phyloP scores from a whole-genome alignment of 495 filamentous ascomycete species.

The Penicillium manginii region DNA sequence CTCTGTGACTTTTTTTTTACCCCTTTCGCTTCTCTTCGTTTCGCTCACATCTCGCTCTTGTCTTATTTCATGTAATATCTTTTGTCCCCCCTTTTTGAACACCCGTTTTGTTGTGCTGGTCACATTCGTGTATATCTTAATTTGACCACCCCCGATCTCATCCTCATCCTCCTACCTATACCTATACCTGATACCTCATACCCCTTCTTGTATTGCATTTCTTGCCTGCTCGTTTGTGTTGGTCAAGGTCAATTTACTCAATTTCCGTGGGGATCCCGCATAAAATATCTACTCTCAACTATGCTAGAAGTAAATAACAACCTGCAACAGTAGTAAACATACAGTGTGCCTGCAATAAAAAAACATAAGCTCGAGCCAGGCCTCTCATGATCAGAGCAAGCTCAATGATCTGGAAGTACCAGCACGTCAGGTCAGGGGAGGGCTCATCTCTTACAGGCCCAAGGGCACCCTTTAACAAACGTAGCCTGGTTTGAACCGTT shows the following conservation, averaged over 20 bases:
- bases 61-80: slow-evolving; percentile 35
- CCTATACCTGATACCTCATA: slow-evolving; percentile 31
- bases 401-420: too few relatives aligned
- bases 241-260: slow-evolving; percentile 25
- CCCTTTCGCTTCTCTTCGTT: slow-evolving; percentile 16
- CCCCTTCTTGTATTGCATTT: slow-evolving; percentile 37
- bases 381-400: too few relatives aligned
- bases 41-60: slow-evolving; percentile 20
- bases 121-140: slow-evolving; percentile 43
- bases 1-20: slow-evolving; percentile 11
- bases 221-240: slow-evolving; percentile 30
- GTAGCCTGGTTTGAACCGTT: too few relatives aligned
- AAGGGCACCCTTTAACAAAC: too few relatives aligned
- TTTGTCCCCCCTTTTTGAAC: slow-evolving; percentile 2
- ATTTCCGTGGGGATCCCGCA: slow-evolving; percentile 24
- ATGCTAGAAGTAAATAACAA: too few relatives aligned
- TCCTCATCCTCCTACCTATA: slow-evolving; percentile 24
- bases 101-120: slow-evolving; percentile 32
- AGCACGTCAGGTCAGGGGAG: too few relatives aligned
- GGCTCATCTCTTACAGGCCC: too few relatives aligned
- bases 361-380: too few relatives aligned
- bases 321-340: too few relatives aligned
- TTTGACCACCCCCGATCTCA: slow-evolving; percentile 27
- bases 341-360: too few relatives aligned
- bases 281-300: too few relatives aligned